Conservation (phyloP, 805 yeast genomes). For the Starmera dryadoides region DNA sequence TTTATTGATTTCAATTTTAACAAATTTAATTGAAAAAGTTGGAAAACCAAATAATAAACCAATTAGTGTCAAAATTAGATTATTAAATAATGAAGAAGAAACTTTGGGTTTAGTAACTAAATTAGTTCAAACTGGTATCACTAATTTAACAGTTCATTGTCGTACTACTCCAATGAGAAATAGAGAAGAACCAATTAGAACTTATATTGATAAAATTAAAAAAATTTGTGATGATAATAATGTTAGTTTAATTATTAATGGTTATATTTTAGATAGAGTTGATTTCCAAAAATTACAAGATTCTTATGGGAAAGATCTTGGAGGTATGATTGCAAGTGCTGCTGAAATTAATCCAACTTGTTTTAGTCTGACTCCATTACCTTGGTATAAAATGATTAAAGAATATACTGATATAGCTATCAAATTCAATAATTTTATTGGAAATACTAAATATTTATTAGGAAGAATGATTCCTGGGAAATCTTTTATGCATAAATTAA, state of each 20-base stretch:
- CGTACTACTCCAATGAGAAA: constrained; percentile 86
- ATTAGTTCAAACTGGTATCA: constrained; percentile 70
- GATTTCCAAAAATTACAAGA: constrained; percentile 49
- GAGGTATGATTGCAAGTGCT: constrained; percentile 89
- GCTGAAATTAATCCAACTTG: constrained; percentile 87
- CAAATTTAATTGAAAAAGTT: constrained; percentile 63
- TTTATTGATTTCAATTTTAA: constrained; percentile 59
- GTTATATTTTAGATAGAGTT: constrained; percentile 49
- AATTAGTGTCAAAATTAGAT: constrained; percentile 84
- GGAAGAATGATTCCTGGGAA: constrained; percentile 76
- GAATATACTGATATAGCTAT: constrained; percentile 52
- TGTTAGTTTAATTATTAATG: constrained; percentile 77
- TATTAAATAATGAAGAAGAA: constrained; percentile 56
- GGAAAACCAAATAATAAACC: constrained; percentile 75
- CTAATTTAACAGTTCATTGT: constrained; percentile 86
- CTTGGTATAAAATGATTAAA: constrained; percentile 48
- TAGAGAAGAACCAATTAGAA: constrained; percentile 73
- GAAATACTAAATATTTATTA: constrained; percentile 78
- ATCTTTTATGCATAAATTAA: constrained; percentile 45
- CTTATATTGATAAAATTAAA: constrained; percentile 55
- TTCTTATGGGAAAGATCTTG: constrained; percentile 52
- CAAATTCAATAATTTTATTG: constrained; percentile 50
- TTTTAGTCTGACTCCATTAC: constrained; percentile 37
- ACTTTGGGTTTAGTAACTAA: constrained; percentile 53
- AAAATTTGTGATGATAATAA: constrained; percentile 51